Conservation (phyloP, 1,139 yeast species). For the Magnusiomyces paraingens region DNA sequence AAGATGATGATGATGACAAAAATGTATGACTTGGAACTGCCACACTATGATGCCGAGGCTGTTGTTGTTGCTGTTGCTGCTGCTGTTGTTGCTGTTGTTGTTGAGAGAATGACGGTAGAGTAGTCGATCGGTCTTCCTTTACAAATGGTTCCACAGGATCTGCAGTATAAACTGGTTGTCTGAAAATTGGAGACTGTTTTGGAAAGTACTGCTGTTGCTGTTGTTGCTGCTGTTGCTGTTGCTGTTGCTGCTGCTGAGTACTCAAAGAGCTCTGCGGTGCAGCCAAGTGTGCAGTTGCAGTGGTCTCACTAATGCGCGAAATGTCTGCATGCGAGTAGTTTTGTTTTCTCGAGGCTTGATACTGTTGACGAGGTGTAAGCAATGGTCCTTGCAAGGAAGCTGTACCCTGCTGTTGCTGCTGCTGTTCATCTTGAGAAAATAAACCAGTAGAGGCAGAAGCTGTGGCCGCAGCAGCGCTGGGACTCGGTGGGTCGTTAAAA, state of each 20-base stretch:
- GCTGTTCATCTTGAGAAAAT: too few relatives aligned
- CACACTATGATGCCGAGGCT: conserved; percentile 2
- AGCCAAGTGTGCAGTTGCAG: neutral
- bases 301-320: neutral
- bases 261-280: neutral
- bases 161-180: neutral
- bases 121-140: neutral
- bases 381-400: neutral
- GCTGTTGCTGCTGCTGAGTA: conserved; percentile 1
- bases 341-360: conserved; percentile 4
- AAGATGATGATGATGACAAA: conserved; percentile 16
- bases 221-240: neutral
- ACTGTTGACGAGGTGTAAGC: conserved; percentile 1
- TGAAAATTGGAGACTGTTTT: too few relatives aligned
- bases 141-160: neutral
- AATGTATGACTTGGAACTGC: conserved; percentile 11
- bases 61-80: conserved; percentile 2
- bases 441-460: too few relatives aligned
- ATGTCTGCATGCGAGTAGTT: conserved; percentile 1
- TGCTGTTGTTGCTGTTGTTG: conserved; percentile 1
- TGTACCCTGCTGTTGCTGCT: too few relatives aligned
- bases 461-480: neutral
- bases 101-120: neutral
- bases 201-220: neutral
- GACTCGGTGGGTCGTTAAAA: neutral